Evolutionary conservation across 106 monocot genomes (phyloP), one percentile per base, ranked within the genome.

Genomic region (Dendrobium huoshanense): DNA sequence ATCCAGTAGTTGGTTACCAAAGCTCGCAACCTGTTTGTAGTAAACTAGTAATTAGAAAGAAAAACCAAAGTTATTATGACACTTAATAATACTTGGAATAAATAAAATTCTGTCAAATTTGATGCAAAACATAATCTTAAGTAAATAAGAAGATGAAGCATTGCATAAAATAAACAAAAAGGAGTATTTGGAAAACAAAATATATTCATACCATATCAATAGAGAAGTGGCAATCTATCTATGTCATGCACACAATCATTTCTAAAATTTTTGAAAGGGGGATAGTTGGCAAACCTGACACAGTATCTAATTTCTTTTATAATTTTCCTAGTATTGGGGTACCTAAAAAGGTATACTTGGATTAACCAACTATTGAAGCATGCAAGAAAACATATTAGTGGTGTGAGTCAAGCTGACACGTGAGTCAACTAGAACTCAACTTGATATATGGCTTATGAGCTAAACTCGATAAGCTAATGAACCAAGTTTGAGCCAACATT

Each of bases 1-100:
- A 85, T 92, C 83, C 19, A 97, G 77, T 41, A 97, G 75, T 78
- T 89, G 90, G 41, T 87, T 89, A 2, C 94, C 92, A 80, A 97
- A 97, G 77, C 90, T 94, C 4, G 94, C 97, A 79, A 97, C 94
- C 96, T 96, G 85, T 25, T 20, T 17, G 67, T 49, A 43, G 49
- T 27, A 24, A 58, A 41, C 31, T 31, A 51, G 8, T 51, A 58
- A 82, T 70, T 41, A 37, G 41, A 51, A 58, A 59, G 22, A 75
- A 45, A 37, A 58, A 19, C 18, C 20, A 55, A 55, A 77, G 31
- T 58, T 75, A 75, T 41, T 81, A 42, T 58, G 5, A 68, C 13
- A 37, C 2, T 76, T 15, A 3, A 44, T 67, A 20, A 8, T 10
- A 74, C 41, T 55, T 56, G n/a, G 5, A 22, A 44, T 44, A 74